These are phyloP conservation scores for Boletus bicolor DNA, from an alignment of 768 basidiomycete genomes.

Conservation along the genomic window DNA sequence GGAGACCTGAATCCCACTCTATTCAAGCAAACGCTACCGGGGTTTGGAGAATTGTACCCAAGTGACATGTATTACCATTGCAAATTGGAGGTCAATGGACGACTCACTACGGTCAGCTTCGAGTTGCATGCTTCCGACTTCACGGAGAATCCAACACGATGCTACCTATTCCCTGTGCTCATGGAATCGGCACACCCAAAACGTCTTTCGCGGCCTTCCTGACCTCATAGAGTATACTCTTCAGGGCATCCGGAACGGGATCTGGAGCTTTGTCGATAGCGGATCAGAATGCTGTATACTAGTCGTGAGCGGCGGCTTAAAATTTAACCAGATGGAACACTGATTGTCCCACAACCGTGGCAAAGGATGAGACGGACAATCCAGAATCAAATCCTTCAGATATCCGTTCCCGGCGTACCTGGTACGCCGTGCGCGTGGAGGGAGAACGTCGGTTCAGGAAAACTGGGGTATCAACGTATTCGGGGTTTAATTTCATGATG, in stretches of 20 bases:
- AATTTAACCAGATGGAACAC: neutral
- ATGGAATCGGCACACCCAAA: slow-evolving; percentile 4
- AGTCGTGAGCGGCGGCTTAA: neutral
- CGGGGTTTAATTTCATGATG: too few species aligned
- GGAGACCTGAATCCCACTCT: slow-evolving; percentile 11
- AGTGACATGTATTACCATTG: neutral
- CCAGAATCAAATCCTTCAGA: neutral
- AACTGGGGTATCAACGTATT: neutral
- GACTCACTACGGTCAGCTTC: neutral
- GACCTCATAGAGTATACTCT: neutral
- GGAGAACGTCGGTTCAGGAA: neutral
- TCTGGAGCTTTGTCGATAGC: neutral
- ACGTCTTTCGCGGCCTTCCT: slow-evolving; percentile 4
- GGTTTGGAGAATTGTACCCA: neutral
- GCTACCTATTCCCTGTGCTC: slow-evolving; percentile 4
- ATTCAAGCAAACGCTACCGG: slow-evolving; percentile 5
- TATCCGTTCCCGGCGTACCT: neutral
- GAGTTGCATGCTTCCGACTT: neutral
- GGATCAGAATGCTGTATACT: neutral
- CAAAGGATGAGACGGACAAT: neutral
- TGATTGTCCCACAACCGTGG: too few species aligned
- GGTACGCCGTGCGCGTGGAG: neutral
- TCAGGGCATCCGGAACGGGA: neutral
- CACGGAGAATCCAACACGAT: neutral
- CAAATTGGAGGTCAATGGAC: neutral